phyloP scores from a whole-genome alignment of 257 asterid species.

The Linaria vulgaris region DNA sequence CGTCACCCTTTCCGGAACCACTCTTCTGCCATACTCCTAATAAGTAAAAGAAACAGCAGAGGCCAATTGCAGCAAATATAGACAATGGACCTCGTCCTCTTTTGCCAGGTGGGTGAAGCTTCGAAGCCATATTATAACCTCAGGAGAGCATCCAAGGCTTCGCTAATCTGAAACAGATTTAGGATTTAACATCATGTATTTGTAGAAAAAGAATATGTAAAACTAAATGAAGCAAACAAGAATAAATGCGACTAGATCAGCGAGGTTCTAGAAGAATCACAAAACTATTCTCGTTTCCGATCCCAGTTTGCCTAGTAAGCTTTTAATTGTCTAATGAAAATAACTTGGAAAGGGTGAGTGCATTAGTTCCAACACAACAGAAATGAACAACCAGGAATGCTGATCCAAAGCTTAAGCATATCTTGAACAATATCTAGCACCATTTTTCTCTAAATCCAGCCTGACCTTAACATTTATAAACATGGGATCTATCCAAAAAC shows the following conservation, averaged over 20 bases:
- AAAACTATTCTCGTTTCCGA: not conserved
- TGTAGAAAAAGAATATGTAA: conserved; percentile 1
- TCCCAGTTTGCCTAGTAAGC: conserved; percentile 5
- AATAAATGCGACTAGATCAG: not conserved
- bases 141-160: conserved; percentile 33
- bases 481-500: conserved; percentile 26
- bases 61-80: conserved; percentile 56
- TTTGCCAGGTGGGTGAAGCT: conserved; percentile 47
- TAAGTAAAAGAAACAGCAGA: conserved; percentile 74
- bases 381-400: not conserved
- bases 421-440: not conserved
- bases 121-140: conserved; percentile 64
- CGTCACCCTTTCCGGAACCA: conserved; percentile 85
- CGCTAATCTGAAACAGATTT: conserved; percentile 27
- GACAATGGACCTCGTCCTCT: conserved; percentile 66
- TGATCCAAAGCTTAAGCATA: too few species aligned
- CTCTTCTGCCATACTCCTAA: conserved; percentile 87
- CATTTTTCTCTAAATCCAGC: conserved; percentile 3
- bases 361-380: conserved; percentile 12
- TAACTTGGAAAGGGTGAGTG: too few species aligned
- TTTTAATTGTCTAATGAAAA: not conserved
- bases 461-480: conserved; percentile 1
- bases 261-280: not conserved
- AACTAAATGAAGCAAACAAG: conserved; percentile 14
- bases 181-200: conserved; percentile 16